Percentiles rank a stretch among this genome's conserved stretches.
These are phyloP conservation scores for Encephalitozoon romaleae DNA, from an alignment of 371 early-diverging fungal species.

Conservation along the genomic window DNA sequence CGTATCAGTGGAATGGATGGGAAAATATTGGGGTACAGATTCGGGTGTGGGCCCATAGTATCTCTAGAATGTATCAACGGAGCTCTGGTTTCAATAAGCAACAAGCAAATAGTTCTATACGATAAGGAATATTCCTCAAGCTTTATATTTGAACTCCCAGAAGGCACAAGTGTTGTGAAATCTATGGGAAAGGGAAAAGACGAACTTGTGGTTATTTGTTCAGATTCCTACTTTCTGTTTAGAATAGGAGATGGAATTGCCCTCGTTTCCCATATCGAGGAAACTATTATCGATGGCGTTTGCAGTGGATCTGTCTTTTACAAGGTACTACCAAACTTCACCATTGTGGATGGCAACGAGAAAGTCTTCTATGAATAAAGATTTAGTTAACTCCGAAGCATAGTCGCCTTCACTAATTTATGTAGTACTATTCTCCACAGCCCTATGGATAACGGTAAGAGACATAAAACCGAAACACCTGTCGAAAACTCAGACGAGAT, in stretches of 20 bases:
- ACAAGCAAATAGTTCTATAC: neutral
- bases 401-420: neutral
- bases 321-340: neutral
- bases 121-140: neutral
- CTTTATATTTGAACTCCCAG: neutral
- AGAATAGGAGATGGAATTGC: neutral
- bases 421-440: neutral
- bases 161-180: neutral
- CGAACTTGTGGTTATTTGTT: neutral
- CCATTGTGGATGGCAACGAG: neutral
- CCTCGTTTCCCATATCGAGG: neutral
- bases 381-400: neutral
- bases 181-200: neutral
- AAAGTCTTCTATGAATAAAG: conserved; percentile 2
- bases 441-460: neutral
- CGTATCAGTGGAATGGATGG: neutral
- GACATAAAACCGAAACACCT: neutral
- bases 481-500: neutral
- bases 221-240: neutral
- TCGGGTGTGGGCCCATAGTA: neutral
- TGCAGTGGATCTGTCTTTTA: neutral
- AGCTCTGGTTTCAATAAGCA: neutral
- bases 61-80: neutral
- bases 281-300: neutral
- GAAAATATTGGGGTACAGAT: neutral